Conservation (phyloP, 1,139 yeast genomes). For the Dujonia santamariae region DNA sequence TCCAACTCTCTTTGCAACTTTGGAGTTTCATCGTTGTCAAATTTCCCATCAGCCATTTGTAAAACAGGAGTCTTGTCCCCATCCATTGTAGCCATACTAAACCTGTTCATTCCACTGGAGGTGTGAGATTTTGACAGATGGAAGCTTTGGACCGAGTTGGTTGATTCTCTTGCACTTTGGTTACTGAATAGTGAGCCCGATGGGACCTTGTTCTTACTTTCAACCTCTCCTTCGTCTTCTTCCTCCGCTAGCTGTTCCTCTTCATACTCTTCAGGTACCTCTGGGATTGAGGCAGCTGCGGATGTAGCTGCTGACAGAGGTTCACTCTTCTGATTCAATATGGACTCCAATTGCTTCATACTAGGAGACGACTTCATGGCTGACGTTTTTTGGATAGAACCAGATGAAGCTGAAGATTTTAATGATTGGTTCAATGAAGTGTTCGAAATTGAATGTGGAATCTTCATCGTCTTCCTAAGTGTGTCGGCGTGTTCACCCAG, state of each 20-base stretch:
- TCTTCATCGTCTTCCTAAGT: slow-evolving; percentile 47
- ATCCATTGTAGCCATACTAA: not conserved
- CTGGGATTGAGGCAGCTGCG: slow-evolving; percentile 1
- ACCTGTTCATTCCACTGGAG: slow-evolving; percentile 9
- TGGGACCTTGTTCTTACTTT: slow-evolving; percentile 2
- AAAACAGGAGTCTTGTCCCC: slow-evolving; percentile 4
- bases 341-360: slow-evolving; percentile 49
- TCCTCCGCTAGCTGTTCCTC: slow-evolving; percentile 11
- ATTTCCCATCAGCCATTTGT: not conserved
- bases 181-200: slow-evolving; percentile 3
- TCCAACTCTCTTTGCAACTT: too few species aligned
- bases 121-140: slow-evolving; percentile 25
- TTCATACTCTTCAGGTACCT: slow-evolving; percentile 3
- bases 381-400: slow-evolving; percentile 26
- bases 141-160: slow-evolving; percentile 26
- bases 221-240: slow-evolving; percentile 27
- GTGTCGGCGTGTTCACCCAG: slow-evolving; percentile 41
- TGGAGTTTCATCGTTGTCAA: not conserved
- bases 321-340: slow-evolving; percentile 29
- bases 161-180: slow-evolving; percentile 12
- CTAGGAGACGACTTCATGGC: slow-evolving; percentile 55
- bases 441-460: slow-evolving; percentile 41
- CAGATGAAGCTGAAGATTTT: slow-evolving; percentile 2
- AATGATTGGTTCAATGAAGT: slow-evolving; percentile 21
- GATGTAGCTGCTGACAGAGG: slow-evolving; percentile 9